Percentiles rank a stretch among this genome's conserved stretches.
Conservation (phyloP, 1,284 basidiomycete genomes). For the Athelia sp. region DNA sequence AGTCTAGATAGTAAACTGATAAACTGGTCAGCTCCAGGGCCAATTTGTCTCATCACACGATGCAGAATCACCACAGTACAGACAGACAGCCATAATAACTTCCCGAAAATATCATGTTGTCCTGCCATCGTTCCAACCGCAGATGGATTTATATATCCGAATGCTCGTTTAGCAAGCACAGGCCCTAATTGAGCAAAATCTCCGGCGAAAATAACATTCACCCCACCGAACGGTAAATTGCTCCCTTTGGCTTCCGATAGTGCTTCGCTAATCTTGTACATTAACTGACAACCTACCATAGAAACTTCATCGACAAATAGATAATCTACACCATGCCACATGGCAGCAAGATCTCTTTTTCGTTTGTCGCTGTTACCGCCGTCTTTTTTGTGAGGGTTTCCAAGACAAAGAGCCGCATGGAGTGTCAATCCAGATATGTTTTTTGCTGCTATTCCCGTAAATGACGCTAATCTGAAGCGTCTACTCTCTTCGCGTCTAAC, state of each 20-base stretch:
- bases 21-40: constrained; percentile 1
- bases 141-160: too few relatives aligned
- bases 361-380: too few relatives aligned
- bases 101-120: neutral
- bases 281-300: too few relatives aligned
- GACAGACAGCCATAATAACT: constrained; percentile 4
- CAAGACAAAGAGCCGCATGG: constrained; percentile 1
- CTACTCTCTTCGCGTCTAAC: neutral
- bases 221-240: constrained; percentile 25
- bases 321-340: constrained; percentile 16
- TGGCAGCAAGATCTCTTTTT: too few relatives aligned
- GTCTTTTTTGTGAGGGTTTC: too few relatives aligned
- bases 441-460: constrained; percentile 2
- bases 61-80: constrained; percentile 2
- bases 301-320: constrained; percentile 39
- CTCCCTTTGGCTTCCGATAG: constrained; percentile 22
- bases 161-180: constrained; percentile 21
- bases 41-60: neutral
- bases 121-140: too few relatives aligned
- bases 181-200: constrained; percentile 35
- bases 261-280: too few relatives aligned
- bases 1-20: neutral
- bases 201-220: constrained; percentile 34
- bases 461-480: neutral
- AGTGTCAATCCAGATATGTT: constrained; percentile 3